phyloP scores from a whole-genome alignment of 2,329 filamentous ascomycete species.

The Curvularia eragrostidis region DNA sequence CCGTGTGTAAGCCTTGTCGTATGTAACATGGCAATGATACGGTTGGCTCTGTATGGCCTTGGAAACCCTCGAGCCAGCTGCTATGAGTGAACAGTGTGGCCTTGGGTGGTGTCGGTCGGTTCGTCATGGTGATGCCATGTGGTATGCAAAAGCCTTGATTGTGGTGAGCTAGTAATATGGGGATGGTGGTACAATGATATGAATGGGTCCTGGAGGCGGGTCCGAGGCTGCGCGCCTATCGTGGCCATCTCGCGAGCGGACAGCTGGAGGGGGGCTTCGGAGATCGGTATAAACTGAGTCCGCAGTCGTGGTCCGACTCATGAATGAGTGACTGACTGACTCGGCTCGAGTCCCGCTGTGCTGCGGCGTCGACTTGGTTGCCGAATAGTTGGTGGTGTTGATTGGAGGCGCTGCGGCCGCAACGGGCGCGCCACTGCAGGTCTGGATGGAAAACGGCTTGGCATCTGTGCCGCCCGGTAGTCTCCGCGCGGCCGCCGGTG shows the following conservation, averaged over 20 bases:
- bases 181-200: background rate
- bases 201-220: background rate
- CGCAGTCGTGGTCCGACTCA: constrained; percentile 5
- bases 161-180: background rate
- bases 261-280: background rate
- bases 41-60: background rate
- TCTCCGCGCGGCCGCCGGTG: constrained; percentile 3
- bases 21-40: background rate
- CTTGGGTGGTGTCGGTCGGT: background rate
- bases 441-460: constrained; percentile 2
- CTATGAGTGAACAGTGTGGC: background rate
- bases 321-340: constrained; percentile 1
- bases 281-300: constrained; percentile 4
- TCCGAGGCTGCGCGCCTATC: background rate
- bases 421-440: background rate
- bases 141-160: background rate
- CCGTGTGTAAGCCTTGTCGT: no score
- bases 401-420: background rate
- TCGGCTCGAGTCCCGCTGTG: constrained; percentile 1
- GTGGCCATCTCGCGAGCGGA: background rate
- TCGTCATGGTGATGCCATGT: constrained; percentile 2
- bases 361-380: constrained; percentile 6
- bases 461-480: constrained; percentile 6
- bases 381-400: background rate
- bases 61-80: background rate